Conservation (phyloP, 176 grass and related monocot species). For the Eragrostis nindensis region DNA sequence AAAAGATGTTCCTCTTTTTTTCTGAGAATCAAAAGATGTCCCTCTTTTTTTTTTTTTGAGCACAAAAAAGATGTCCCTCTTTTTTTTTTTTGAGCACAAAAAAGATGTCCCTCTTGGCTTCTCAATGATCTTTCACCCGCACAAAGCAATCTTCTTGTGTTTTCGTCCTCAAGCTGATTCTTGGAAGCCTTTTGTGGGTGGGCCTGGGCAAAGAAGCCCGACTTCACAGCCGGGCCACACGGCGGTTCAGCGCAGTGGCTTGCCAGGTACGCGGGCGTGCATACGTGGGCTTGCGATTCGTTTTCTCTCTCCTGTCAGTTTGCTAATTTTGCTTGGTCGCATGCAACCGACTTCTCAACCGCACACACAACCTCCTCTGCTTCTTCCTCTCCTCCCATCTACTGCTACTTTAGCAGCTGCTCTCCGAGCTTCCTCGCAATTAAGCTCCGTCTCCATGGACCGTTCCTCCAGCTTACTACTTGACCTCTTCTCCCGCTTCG, state of each 20-base stretch:
- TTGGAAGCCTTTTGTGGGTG: not conserved
- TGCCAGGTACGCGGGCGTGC: not conserved
- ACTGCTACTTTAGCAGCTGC: conserved; percentile 53
- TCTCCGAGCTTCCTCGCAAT: conserved; percentile 33
- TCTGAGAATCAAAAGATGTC: too few species aligned
- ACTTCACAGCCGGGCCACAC: not conserved
- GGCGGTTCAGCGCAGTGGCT: not conserved
- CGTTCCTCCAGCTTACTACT: conserved; percentile 26
- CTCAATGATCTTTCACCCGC: too few species aligned
- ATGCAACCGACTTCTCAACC: conserved; percentile 52
- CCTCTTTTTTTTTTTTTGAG: too few species aligned
- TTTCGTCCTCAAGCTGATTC: not conserved
- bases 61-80: too few species aligned
- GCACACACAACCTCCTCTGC: conserved; percentile 40
- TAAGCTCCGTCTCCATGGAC: conserved; percentile 35
- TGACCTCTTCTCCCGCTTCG: conserved; percentile 38
- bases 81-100: too few species aligned
- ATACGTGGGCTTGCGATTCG: conserved; percentile 25
- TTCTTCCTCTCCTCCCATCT: conserved; percentile 46
- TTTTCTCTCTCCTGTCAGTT: conserved; percentile 52
- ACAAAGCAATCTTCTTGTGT: not conserved
- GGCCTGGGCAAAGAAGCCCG: not conserved
- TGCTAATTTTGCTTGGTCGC: conserved; percentile 60
- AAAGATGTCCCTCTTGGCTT: too few species aligned
- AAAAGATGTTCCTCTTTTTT: too few species aligned